Percentiles rank a stretch among this genome's conserved stretches.
Conservation (phyloP, 108 stramenopile genomes). For the Nitzschia sp. region DNA sequence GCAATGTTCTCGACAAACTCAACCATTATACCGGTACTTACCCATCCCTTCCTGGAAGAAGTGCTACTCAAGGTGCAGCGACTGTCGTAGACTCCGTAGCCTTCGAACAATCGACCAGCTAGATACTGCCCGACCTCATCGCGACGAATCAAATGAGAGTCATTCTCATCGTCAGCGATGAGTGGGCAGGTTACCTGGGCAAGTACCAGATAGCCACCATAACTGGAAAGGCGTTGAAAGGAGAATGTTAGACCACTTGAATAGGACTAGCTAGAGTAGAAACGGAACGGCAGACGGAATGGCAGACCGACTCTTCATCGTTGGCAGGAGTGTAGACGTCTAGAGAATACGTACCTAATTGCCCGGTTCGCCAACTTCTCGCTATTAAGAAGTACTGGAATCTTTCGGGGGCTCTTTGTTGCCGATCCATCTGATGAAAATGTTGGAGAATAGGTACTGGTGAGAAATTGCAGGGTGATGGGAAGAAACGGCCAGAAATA, state of each 20-base stretch:
- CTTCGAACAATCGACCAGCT: background rate
- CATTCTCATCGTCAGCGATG: background rate
- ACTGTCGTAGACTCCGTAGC: background rate
- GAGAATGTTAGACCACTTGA: no score
- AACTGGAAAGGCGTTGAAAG: no score
- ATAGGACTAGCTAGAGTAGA: no score
- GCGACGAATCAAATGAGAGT: background rate
- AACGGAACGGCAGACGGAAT: no score
- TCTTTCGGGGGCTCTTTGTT: slow-evolving; percentile 17
- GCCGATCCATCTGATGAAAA: slow-evolving; percentile 6
- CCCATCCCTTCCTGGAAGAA: background rate
- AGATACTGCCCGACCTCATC: background rate
- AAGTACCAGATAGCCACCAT: background rate
- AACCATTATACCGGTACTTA: no score
- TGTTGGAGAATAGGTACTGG: background rate
- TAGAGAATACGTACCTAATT: no score
- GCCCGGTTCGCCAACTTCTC: slow-evolving; percentile 14
- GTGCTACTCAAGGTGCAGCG: background rate
- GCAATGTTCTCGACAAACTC: no score
- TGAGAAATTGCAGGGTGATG: background rate
- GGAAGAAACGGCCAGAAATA: background rate
- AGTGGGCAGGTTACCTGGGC: background rate
- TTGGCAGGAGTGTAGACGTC: no score
- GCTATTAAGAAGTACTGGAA: slow-evolving; percentile 12
- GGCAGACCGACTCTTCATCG: no score